Percentiles rank a stretch among this genome's conserved stretches.
Conservation (phyloP, 164 flowering plant genomes). For the Tetrastigma voinierianum region DNA sequence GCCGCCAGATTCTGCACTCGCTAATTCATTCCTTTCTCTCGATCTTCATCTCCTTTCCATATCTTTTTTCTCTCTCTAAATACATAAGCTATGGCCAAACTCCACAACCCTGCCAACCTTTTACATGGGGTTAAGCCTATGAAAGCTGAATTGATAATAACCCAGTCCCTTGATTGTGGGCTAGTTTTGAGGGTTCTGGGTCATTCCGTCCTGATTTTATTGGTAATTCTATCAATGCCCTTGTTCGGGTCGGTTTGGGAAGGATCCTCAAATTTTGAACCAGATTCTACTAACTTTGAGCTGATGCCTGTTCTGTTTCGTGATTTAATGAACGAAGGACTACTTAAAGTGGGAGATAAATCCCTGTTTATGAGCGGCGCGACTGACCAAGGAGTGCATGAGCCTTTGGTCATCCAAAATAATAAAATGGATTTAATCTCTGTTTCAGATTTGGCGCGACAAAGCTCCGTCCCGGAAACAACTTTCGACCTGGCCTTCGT, state of each 20-base stretch:
- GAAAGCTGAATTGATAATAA: conserved; percentile 22
- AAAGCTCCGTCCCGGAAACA: conserved; percentile 27
- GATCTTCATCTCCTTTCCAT: not conserved
- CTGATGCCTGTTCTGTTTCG: conserved; percentile 35
- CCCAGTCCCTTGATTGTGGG: conserved; percentile 38
- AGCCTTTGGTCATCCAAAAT: conserved; percentile 12
- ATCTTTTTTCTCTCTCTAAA: no score
- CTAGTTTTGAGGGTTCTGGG: conserved; percentile 39
- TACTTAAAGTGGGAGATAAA: conserved; percentile 35
- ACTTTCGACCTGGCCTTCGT: conserved; percentile 43
- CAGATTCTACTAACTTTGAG: conserved; percentile 4
- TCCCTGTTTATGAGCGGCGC: conserved; percentile 29
- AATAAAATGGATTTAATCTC: conserved; percentile 29
- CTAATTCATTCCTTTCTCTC: conserved; percentile 26
- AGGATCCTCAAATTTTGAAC: not conserved
- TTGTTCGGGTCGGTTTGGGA: conserved; percentile 22
- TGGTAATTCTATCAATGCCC: conserved; percentile 46
- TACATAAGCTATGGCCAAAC: no score
- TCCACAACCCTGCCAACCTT: conserved; percentile 14
- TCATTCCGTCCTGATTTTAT: conserved; percentile 43
- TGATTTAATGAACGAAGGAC: conserved; percentile 56
- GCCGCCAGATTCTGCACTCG: conserved; percentile 90
- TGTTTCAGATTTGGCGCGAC: conserved; percentile 23
- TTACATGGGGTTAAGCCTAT: conserved; percentile 7
- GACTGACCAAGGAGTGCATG: not conserved